Conservation (phyloP, 805 yeast species). For the Saturnispora kantuleensis region DNA sequence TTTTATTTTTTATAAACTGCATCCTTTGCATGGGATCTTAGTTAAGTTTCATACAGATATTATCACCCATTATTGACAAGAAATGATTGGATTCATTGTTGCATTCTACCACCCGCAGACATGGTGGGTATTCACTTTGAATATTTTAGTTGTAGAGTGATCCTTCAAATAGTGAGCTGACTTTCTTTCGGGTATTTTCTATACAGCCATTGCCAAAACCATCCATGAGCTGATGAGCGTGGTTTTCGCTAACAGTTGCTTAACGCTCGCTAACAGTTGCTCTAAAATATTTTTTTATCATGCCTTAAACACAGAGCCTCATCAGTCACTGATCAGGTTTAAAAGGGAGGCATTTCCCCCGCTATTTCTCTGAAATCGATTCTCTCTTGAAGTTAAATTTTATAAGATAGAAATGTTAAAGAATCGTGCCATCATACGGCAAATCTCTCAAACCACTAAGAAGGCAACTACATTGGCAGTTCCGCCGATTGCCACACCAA, state of each 20-base stretch:
- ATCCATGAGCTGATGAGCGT: background rate
- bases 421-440: conserved; percentile 1
- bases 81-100: conserved; percentile 59
- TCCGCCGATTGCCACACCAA: background rate
- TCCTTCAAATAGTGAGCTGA: conserved; percentile 75
- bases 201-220: conserved; percentile 43
- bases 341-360: too few relatives aligned
- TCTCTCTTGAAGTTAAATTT: too few relatives aligned
- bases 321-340: background rate
- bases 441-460: conserved; percentile 5
- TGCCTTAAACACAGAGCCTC: background rate
- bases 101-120: conserved; percentile 63
- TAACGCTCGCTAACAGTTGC: background rate
- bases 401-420: background rate
- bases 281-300: too few relatives aligned
- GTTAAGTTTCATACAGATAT: too few relatives aligned
- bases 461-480: conserved; percentile 1
- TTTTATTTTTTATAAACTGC: conserved; percentile 24
- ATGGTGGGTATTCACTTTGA: conserved; percentile 53
- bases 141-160: conserved; percentile 35
- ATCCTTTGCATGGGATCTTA: too few relatives aligned
- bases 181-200: conserved; percentile 78
- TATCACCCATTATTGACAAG: conserved; percentile 43
- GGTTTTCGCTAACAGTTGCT: background rate
- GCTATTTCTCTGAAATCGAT: too few relatives aligned